Evolutionary conservation across 164 flowering plant genomes (phyloP).

Genomic region (Malania oleifera): DNA sequence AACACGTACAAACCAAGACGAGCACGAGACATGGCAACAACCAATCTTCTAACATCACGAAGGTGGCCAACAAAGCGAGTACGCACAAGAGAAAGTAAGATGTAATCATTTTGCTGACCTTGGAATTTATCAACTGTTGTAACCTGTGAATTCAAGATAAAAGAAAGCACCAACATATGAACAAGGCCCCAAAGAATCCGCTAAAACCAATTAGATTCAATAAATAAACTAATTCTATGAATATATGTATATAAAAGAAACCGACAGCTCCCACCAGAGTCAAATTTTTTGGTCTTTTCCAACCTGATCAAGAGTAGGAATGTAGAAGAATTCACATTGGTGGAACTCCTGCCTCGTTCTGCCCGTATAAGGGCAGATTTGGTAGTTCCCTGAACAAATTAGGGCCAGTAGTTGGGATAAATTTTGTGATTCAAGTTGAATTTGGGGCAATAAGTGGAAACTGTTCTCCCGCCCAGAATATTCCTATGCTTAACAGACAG

Average conservation of each 20-base stretch:
- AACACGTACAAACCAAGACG: conserved; percentile 89
- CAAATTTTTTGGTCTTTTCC: neutral
- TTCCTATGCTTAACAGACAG: too few species aligned
- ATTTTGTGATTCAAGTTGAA: too few species aligned
- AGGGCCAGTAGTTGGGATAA: too few species aligned
- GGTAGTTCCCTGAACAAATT: too few species aligned
- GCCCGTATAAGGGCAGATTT: too few species aligned
- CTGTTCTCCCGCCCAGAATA: too few species aligned
- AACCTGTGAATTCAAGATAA: conserved; percentile 41
- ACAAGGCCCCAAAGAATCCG: too few species aligned
- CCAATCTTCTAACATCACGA: conserved; percentile 96
- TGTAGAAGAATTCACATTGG: too few species aligned
- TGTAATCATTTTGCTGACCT: conserved; percentile 97
- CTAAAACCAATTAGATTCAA: conserved; percentile 1
- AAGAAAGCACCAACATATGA: neutral
- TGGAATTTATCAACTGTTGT: conserved; percentile 97
- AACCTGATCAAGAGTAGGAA: neutral
- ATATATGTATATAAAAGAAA: too few species aligned
- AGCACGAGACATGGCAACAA: conserved; percentile 99
- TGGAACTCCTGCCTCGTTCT: too few species aligned
- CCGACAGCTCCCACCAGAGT: neutral
- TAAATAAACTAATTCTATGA: too few species aligned
- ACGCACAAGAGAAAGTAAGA: conserved; percentile 88
- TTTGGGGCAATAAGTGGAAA: too few species aligned
- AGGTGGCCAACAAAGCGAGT: conserved; percentile 97